Evolutionary conservation across 1,284 basidiomycete species (phyloP), one percentile per base, ranked within the genome.

Genomic region (Meripilus lineatus): DNA sequence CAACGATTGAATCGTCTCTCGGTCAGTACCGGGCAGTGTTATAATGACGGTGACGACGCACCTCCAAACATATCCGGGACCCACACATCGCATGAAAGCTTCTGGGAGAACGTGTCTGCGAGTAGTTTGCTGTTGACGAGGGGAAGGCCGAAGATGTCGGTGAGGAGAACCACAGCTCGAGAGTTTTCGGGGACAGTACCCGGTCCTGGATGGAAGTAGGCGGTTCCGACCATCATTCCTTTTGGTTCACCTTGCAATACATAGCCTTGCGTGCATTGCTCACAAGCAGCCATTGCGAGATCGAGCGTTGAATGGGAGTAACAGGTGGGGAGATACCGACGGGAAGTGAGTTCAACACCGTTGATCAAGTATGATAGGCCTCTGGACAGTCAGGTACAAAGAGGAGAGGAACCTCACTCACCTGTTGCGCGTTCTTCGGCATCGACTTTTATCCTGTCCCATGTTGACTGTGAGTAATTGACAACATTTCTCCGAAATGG

Each of bases 71-170:
- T 47, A 55, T 79, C 74, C 4, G 78, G 78, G 15, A 83, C 72
- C 70, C 78, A 84, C 20, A 85, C 81, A 47, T 81, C 75, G 43
- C 81, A 71, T 3, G 67, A 66, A 22, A 83, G 61, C 2, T 65
- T 52, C 40, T 74, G 66, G 4, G 81, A 71, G 21, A 82, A 61
- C 18, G 65, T 59, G 57, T 86, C 84, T 0, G 84, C 81, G 5
- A 86, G 65, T 44, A 87, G 66, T 55, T 81, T 84, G 53, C 67
- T 67, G 57, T 84, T 85, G 34, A 70, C 69, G 17, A 82, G 55
- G 0, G 62, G 58, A 8, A 82, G 65, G 1, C 79, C 79, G 50
- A 83, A 84, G 2, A 66, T 71, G 54, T 87, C 83, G 5, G 76
- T 79, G 36, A 81, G 63, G 10, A 81, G 58, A 13, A 87, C 58